Base-by-base conservation (phyloP, 1,284 basidiomycete genomes). In the Ganoderma lingzhi region DNA sequence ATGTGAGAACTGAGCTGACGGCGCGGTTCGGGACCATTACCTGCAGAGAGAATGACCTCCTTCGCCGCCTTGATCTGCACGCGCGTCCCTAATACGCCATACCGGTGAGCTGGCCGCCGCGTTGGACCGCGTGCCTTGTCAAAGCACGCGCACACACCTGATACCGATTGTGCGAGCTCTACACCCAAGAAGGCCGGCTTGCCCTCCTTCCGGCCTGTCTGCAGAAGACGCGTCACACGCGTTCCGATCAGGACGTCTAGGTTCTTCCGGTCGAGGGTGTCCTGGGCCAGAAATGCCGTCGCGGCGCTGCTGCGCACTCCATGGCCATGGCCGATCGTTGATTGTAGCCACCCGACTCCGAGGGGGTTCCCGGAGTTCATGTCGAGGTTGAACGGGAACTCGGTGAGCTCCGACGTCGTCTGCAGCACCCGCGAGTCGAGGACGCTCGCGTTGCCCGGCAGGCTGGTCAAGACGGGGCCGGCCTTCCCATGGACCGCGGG, bases 211-310 rank as follows among this genome's bases (percentile, higher is more conserved):
- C 62, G 67, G 4, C 67, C 65, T 0, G 79, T 78, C 39, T 77
- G 76, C 28, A 84, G 28, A 3, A 86, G 70, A 48, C 78, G 77
- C 9, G 79, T 81, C 2, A 82, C 84, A 41, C 80, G 80, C 1
- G 82, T 78, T 45, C 82, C 78, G 32, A 84, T 68, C 2, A 85
- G 71, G 35, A 86, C 78, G 61, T 83, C 79, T 4, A 86, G 69
- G 70, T 86, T 86, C 5, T 77, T 73, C 19, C 83, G 71, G 32
- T 68, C 68, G 10, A 80, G 72, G 4, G 73, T 67, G 17, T 79
- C 76, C 3, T 72, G 72, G 30, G 12, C 17, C 14, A 86, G 71
- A 61, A 77, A 78, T 17, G 74, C 74, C 28, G 70, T 75, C 6
- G 77, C 73, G 5, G 78, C 74, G 73, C 30, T 79, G 76, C 48